These are phyloP conservation scores for Solanum appendiculatum DNA, from an alignment of 257 asterid species.

Conservation along the genomic window DNA sequence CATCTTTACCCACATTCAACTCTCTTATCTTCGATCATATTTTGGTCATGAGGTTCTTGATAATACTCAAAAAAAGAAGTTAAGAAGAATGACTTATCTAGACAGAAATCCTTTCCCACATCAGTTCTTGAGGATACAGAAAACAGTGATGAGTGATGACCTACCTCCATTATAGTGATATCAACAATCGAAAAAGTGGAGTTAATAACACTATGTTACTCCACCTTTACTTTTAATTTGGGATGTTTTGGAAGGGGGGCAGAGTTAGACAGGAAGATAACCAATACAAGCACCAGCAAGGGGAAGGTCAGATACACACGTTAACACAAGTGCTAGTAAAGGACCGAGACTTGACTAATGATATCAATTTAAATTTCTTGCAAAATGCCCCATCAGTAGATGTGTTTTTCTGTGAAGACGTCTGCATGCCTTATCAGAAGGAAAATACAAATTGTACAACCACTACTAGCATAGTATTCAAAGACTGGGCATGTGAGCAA, in stretches of 20 bases:
- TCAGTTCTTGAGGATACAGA: background rate
- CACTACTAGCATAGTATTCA: background rate
- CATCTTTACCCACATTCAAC: background rate
- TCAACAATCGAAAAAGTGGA: background rate
- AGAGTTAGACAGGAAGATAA: background rate
- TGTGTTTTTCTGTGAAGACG: background rate
- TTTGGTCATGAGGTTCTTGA: background rate
- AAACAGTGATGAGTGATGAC: background rate
- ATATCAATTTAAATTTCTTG: background rate
- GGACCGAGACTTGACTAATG: background rate
- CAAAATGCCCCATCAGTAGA: background rate
- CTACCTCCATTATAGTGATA: background rate
- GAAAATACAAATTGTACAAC: background rate
- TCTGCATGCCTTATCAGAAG: background rate
- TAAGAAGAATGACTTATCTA: background rate
- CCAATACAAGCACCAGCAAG: background rate
- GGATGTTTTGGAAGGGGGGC: background rate
- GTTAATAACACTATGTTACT: background rate
- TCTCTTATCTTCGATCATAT: background rate
- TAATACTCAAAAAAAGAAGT: background rate
- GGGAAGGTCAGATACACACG: background rate
- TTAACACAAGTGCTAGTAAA: background rate
- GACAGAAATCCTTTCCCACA: background rate
- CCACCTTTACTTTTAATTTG: background rate
- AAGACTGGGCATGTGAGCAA: background rate